Conservation (phyloP, 169 alveolate species). For the Plasmodium fragile region DNA sequence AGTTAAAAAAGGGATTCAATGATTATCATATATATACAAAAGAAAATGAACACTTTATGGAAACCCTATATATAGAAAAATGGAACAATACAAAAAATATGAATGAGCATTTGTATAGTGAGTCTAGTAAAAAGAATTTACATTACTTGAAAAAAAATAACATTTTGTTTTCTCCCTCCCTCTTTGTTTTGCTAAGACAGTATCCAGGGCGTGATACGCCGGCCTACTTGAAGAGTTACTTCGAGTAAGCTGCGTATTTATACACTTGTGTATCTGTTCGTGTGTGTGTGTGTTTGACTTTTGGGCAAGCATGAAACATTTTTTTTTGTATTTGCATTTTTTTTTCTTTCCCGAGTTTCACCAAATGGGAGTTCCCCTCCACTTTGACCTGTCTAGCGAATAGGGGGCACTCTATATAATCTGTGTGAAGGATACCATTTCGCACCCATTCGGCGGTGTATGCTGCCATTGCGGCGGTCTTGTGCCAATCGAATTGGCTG, state of each 20-base stretch:
- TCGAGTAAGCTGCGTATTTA: neutral
- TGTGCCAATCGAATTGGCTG: neutral
- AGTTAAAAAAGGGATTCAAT: slow-evolving; percentile 41
- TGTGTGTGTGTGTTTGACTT: neutral
- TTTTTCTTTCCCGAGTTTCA: neutral
- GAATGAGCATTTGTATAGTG: slow-evolving; percentile 60
- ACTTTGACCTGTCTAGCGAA: neutral
- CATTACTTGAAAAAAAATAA: slow-evolving; percentile 35
- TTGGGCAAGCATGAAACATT: neutral
- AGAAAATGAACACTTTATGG: slow-evolving; percentile 52
- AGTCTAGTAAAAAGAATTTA: slow-evolving; percentile 34
- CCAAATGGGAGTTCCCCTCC: neutral
- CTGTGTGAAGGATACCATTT: neutral
- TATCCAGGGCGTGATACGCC: slow-evolving; percentile 35
- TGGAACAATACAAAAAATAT: slow-evolving; percentile 32
- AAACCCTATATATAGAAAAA: slow-evolving; percentile 55
- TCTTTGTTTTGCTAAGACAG: slow-evolving; percentile 41
- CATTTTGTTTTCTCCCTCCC: slow-evolving; percentile 49
- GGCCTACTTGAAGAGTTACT: neutral
- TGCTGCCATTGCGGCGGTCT: neutral
- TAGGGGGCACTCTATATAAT: neutral
- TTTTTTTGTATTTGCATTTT: neutral
- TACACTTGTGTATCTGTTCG: neutral
- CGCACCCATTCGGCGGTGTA: neutral
- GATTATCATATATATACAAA: slow-evolving; percentile 38